Evolutionary conservation across 2,329 filamentous ascomycete species (phyloP), one percentile per base, ranked within the genome.

Genomic region (Xylaria sp.): DNA sequence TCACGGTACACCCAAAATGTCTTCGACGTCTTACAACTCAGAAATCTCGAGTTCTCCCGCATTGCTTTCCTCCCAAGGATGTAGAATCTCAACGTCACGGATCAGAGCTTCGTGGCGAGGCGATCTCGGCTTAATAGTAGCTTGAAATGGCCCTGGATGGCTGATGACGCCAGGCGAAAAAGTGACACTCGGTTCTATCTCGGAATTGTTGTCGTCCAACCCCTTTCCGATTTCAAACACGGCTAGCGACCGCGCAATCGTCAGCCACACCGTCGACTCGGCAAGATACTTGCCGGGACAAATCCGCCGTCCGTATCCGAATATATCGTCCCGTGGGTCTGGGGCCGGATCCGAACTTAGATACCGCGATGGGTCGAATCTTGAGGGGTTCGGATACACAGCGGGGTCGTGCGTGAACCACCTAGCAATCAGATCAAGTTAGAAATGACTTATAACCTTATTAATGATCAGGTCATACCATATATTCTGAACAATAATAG

Each of bases 351-450:
- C 33, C 54, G 62, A 31, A 13, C 53, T 28, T 2, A 82, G 68
- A 69, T 75, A 81, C 0, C 80, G 73, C 2, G 79, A 78, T 0
- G 79, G 80, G 20, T 78, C 73, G 36, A 82, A 82, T 2, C 36
- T 10, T 4, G 68, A 67, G 0, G 80, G 79, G 6, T 78, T 58
- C 0, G 86, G 83, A 76, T 93, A 92, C 1, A 87, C 87, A 42
- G 90, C 87, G 2, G 88, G 86, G 73, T 93, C 91, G 78, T 93
- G 91, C 33, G 90, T 85, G 26, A 81, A 73, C 62, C 70, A 76
- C 68, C 69, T 58, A 48, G 46, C 33, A 13, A 48, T 48, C 46
- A 20, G 4, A n/a, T 28, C 6, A 42, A 31, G 51, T 59, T 56
- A 65, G 59, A 60, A 13, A 26, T 56, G 10, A 48, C 44, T 23